Evolutionary conservation across 1,139 yeast genomes (phyloP), one percentile per base, ranked within the genome.

Genomic region (Pichia sp.): DNA sequence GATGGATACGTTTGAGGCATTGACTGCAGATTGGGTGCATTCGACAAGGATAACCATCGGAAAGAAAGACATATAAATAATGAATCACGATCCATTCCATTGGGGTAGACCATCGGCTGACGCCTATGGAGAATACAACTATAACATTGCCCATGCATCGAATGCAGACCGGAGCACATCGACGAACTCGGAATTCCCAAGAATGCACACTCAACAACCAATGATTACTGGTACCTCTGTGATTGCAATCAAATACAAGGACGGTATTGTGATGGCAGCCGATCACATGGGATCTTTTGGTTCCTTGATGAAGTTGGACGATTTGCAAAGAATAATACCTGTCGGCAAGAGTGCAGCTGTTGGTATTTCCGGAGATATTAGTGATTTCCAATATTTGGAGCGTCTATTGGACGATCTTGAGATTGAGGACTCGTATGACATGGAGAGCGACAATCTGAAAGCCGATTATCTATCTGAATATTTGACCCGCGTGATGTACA

Each of bases 171-270:
- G 49, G 16, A 50, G 62, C 47, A 59, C 57, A 7, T 57, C 57
- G 11, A 61, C 62, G 30, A 69, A 69, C 47, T 56, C 62, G 10
- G 70, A 62, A 49, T 78, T 83, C 67, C 97, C 97, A 43, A 81
- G 76, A 59, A 82, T 84, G 83, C 86, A 88, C 71, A 92, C 99
- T 4, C 96, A 90, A 71, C 89, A 84, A 67, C 99, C 99, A 47
- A 87, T 89, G 63, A 90, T 95, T 56, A 93, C 99, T 8, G 98
- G 99, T 68, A 90, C 98, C 0, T 89, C 97, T 40, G 99, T 93
- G 29, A 79, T 95, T 63, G 95, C 95, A 7, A 79, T 92, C 73
- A 93, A 92, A 72, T 95, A 84, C 74, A 78, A 88, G 62, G 88
- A 87, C 63, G 99, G 99, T 41, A 85, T 93, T 53, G 81, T 93